These are phyloP conservation scores for Parmales sp. DNA, from an alignment of 108 stramenopile genomes.

Conservation along the genomic window DNA sequence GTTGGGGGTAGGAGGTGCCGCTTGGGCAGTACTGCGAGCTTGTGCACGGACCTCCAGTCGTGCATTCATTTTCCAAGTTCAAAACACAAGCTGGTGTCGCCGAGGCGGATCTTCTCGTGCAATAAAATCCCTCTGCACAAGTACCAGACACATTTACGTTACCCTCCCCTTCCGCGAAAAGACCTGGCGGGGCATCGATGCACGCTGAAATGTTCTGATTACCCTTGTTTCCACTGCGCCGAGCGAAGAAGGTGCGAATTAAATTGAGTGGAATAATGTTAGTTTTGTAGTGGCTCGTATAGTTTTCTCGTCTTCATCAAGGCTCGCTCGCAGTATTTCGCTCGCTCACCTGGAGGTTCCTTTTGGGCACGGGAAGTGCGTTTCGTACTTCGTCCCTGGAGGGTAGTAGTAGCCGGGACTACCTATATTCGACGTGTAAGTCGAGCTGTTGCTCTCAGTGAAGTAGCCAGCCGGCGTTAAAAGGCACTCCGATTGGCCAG, in stretches of 20 bases:
- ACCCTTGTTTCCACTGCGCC: background rate
- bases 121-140: background rate
- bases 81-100: background rate
- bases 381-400: slow-evolving; percentile 14
- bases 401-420: slow-evolving; percentile 35
- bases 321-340: no score
- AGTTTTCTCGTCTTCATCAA: no score
- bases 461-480: background rate
- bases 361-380: slow-evolving; percentile 27
- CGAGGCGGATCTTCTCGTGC: background rate
- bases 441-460: background rate
- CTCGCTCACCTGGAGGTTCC: slow-evolving; percentile 37
- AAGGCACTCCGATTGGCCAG: background rate
- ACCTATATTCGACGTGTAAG: background rate
- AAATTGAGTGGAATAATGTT: no score
- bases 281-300: no score
- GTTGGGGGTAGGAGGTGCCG: background rate
- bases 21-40: slow-evolving; percentile 6
- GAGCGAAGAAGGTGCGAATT: no score
- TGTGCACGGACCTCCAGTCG: slow-evolving; percentile 2
- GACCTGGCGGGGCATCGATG: background rate
- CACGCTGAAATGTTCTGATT: background rate
- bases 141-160: background rate
- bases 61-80: background rate
- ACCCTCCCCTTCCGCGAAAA: background rate